Conservation (phyloP, 306 rosid genomes). For the Styphnolobium japonicum region DNA sequence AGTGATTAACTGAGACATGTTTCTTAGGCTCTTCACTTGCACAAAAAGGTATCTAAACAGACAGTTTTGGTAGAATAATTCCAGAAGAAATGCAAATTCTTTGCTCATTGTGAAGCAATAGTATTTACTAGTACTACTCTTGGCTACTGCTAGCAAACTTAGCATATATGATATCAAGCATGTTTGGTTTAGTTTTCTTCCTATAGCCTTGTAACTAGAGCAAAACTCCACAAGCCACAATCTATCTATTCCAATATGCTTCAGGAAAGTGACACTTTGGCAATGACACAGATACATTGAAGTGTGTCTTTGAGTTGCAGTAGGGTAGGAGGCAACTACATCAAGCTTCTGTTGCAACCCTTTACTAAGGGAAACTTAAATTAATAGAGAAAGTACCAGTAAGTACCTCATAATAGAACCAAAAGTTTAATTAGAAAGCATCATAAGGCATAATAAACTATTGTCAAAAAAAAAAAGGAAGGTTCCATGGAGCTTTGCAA, state of each 20-base stretch:
- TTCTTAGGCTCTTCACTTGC: no score
- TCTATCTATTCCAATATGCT: neutral
- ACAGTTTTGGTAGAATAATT: no score
- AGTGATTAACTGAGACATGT: no score
- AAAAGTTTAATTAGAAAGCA: neutral
- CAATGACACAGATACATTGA: neutral
- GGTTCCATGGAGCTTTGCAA: constrained; percentile 15
- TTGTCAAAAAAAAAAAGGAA: neutral
- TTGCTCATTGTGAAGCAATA: neutral
- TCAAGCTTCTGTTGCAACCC: neutral
- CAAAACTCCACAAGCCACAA: no score
- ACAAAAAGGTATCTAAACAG: no score
- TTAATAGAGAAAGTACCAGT: neutral
- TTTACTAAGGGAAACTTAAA: neutral
- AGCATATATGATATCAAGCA: no score
- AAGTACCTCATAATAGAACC: constrained; percentile 20
- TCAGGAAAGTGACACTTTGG: neutral
- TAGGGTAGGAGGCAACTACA: neutral
- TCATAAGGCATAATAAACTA: neutral
- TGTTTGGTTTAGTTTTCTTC: no score
- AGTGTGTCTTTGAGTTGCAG: no score
- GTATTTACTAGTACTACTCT: neutral
- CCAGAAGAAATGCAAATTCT: neutral
- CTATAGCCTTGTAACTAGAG: no score
- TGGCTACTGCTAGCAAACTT: neutral